Evolutionary conservation across 495 filamentous ascomycete genomes (phyloP).

Genomic region (Viridothelium virens): DNA sequence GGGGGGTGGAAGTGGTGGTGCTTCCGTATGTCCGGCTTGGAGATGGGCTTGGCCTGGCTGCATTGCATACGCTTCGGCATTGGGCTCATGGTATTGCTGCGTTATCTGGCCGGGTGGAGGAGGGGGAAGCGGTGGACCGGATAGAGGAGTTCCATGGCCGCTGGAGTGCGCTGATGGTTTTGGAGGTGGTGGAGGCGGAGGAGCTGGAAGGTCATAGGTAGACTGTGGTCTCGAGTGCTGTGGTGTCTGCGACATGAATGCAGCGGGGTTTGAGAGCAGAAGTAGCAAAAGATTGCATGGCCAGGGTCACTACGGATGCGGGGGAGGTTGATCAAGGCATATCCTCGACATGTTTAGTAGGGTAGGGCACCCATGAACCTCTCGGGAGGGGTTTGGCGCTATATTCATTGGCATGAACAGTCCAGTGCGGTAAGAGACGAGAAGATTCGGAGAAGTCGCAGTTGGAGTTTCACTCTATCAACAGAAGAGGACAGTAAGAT

Average conservation of each 20-base stretch:
- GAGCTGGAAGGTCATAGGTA: constrained; percentile 32
- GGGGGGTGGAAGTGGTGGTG: constrained; percentile 25
- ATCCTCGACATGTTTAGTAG: too few species aligned
- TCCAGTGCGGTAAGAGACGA: too few species aligned
- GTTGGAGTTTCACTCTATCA: too few species aligned
- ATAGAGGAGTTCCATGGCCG: constrained; percentile 29
- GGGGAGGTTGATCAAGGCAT: not conserved
- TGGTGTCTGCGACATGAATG: constrained; percentile 15
- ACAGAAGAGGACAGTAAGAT: too few species aligned
- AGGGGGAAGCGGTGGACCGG: constrained; percentile 36
- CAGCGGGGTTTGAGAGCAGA: not conserved
- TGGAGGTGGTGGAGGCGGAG: constrained; percentile 37
- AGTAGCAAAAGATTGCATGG: too few species aligned
- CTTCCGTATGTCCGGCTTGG: constrained; percentile 17
- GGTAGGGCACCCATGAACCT: too few species aligned
- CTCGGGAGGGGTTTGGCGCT: too few species aligned
- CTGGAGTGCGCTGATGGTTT: constrained; percentile 33
- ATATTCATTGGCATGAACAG: too few species aligned
- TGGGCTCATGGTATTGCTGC: constrained; percentile 21
- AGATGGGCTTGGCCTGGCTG: constrained; percentile 16
- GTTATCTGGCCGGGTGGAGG: constrained; percentile 28
- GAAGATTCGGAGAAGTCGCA: too few species aligned
- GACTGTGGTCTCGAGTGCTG: constrained; percentile 26
- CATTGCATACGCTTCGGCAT: not conserved
- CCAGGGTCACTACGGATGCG: too few species aligned